These are phyloP conservation scores for Euclidium syriacum DNA, from an alignment of 345 rosid species.

Conservation along the genomic window DNA sequence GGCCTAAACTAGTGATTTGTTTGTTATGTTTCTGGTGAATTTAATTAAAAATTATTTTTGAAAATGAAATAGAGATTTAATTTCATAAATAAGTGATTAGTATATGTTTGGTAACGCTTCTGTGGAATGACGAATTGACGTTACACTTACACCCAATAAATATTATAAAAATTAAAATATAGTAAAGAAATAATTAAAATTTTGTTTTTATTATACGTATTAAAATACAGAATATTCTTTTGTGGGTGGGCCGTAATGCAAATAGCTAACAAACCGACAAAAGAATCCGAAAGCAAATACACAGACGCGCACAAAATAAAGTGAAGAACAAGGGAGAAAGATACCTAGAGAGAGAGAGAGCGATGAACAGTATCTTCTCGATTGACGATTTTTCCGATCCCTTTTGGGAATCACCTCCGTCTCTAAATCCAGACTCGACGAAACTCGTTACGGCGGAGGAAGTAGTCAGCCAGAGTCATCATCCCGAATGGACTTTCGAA, in stretches of 20 bases:
- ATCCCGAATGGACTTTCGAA: constrained; percentile 66
- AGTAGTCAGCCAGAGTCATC: constrained; percentile 40
- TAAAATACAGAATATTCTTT: constrained; percentile 1
- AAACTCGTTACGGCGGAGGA: constrained; percentile 22
- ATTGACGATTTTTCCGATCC: constrained; percentile 69
- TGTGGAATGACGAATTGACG: not conserved
- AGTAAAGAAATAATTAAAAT: not conserved
- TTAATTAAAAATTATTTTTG: too few relatives aligned
- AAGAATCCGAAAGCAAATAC: constrained; percentile 23
- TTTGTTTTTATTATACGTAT: not conserved
- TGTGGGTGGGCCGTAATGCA: constrained; percentile 15
- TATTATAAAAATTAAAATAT: not conserved
- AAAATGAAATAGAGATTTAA: too few relatives aligned
- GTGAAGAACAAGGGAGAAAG: not conserved
- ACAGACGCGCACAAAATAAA: not conserved
- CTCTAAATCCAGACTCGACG: constrained; percentile 15
- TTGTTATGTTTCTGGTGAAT: too few relatives aligned
- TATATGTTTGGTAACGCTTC: not conserved
- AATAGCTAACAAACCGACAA: constrained; percentile 11
- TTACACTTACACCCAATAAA: not conserved
- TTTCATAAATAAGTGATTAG: too few relatives aligned
- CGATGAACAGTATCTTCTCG: constrained; percentile 50
- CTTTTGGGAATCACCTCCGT: constrained; percentile 46
- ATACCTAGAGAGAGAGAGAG: not conserved
- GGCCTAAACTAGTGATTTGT: too few relatives aligned